Base-by-base conservation (phyloP, 768 basidiomycete genomes). In the Pisolithus sp. region DNA sequence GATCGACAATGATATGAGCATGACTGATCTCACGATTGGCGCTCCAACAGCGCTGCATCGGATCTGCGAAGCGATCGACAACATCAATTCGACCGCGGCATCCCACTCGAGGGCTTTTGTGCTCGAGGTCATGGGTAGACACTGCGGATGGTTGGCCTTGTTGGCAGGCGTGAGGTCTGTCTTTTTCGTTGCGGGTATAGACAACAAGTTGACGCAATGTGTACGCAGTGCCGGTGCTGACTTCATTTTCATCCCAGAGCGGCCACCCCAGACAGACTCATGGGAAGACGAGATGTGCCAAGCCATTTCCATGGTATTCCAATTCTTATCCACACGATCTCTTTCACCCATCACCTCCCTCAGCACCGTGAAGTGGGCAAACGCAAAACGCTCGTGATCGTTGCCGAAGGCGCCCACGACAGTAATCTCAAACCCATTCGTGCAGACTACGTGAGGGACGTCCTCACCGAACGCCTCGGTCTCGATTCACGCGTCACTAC, bases 1-100 rank as follows among this genome's bases (percentile, higher is more conserved):
- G 4, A 98, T 99, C 64, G 96, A 99, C 71, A 99, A 99, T 63
- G 96, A 98, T 66, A 97, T 99, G 94, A 88, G 89, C 15, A 78
- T 95, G 80, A 98, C 96, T 18, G 93, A 98, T 69, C 69, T 96
- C 63, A 99, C 96, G 7, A 98, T 98, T 63, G 96, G 95, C 45
- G 95, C 93, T 1, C 84, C 90, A 1, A 99, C 95, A 2, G 95
- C 95, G 18, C 73, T 99, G 36, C 93, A 95, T 58, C 82, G 96
- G 39, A 98, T 98, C 50, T 98, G 96, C 70, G 96, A 98, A 68
- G 85, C 93, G 24, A 89, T 99, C 68, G 96, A 99, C 66, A 95
- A 93, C 57, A 98, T 99, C 69, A 95, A 93, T 60, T 94, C 93
- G 5, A 98, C 96, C 7, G 96, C 96, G 7, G 80, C 80, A 56